Evolutionary conservation across 306 rosid species (phyloP).

Genomic region (Ceratonia siliqua): DNA sequence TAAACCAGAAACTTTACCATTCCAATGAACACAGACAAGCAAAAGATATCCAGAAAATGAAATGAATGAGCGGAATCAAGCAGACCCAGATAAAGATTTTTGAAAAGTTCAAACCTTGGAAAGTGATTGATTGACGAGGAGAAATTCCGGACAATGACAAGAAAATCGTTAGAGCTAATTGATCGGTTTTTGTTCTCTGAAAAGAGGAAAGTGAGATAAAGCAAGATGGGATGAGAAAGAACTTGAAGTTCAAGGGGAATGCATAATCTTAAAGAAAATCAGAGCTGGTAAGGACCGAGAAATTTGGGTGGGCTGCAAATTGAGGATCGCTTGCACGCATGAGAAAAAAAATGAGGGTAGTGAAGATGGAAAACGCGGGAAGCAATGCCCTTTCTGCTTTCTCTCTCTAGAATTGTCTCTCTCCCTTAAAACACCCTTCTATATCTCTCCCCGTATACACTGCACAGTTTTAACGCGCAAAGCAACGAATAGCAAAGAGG

Average conservation of each 20-base stretch:
- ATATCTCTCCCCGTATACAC: not conserved
- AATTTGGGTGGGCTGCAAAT: conserved; percentile 36
- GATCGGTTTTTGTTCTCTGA: conserved; percentile 9
- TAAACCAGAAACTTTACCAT: conserved; percentile 18
- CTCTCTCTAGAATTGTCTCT: conserved; percentile 23
- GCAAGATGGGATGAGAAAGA: not conserved
- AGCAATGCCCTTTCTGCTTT: conserved; percentile 45
- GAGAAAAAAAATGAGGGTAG: conserved; percentile 44
- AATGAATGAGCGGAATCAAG: conserved; percentile 29
- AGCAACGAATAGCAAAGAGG: conserved; percentile 38
- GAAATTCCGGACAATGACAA: conserved; percentile 29
- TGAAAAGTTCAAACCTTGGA: conserved; percentile 40
- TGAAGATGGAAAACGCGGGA: conserved; percentile 66
- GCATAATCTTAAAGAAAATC: conserved; percentile 64
- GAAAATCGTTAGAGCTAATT: conserved; percentile 23
- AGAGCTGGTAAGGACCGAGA: conserved; percentile 42
- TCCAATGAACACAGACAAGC: not conserved
- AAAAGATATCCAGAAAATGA: conserved; percentile 13
- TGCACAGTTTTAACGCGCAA: conserved; percentile 55
- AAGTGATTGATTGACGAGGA: conserved; percentile 50
- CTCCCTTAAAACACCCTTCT: not conserved
- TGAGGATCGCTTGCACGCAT: conserved; percentile 93
- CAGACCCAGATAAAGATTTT: conserved; percentile 43
- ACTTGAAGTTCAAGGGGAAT: conserved; percentile 45
- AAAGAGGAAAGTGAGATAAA: conserved; percentile 8